Conservation (phyloP, 192 early-diverging fungal species). For the Coemansia sp. region DNA sequence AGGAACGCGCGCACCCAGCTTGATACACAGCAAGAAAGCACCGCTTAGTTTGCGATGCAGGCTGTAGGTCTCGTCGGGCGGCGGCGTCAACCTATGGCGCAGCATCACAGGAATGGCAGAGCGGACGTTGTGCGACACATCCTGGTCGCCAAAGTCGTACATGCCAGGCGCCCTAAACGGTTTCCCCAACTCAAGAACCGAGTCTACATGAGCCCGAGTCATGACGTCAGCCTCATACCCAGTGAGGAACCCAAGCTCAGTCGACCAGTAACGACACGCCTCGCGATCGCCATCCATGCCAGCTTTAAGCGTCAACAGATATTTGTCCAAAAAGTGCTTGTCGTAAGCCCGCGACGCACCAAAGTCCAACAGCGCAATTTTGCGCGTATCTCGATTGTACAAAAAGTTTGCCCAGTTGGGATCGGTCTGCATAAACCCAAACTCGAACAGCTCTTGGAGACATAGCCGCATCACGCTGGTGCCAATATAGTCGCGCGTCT, state of each 20-base stretch:
- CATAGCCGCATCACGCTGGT: slow-evolving; percentile 75
- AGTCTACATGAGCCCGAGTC: slow-evolving; percentile 83
- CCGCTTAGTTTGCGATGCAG: slow-evolving; percentile 93
- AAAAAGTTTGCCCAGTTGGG: slow-evolving; percentile 99
- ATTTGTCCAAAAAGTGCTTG: slow-evolving; percentile 70
- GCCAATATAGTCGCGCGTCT: slow-evolving; percentile 64
- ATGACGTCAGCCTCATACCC: slow-evolving; percentile 88
- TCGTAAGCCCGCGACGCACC: slow-evolving; percentile 85
- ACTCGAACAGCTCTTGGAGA: slow-evolving; percentile 87
- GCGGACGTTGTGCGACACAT: slow-evolving; percentile 78
- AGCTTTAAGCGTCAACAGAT: slow-evolving; percentile 71
- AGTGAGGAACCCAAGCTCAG: slow-evolving; percentile 87
- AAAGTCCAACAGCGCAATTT: slow-evolving; percentile 91
- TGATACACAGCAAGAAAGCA: slow-evolving; percentile 86
- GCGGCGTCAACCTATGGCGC: slow-evolving; percentile 87
- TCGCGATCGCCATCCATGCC: slow-evolving; percentile 73
- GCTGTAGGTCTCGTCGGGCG: slow-evolving; percentile 97
- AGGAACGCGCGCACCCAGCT: slow-evolving; percentile 63
- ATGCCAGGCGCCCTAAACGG: slow-evolving; percentile 64
- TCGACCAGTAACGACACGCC: slow-evolving; percentile 70
- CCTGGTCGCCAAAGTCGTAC: slow-evolving; percentile 84
- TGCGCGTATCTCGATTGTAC: slow-evolving; percentile 66
- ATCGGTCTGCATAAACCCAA: slow-evolving; percentile 98
- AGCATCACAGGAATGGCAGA: slow-evolving; percentile 94
- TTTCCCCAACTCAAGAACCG: slow-evolving; percentile 81